Percentiles rank a stretch among this genome's conserved stretches.
These are phyloP conservation scores for Sedum album DNA, from an alignment of 164 flowering plant species.

Conservation along the genomic window DNA sequence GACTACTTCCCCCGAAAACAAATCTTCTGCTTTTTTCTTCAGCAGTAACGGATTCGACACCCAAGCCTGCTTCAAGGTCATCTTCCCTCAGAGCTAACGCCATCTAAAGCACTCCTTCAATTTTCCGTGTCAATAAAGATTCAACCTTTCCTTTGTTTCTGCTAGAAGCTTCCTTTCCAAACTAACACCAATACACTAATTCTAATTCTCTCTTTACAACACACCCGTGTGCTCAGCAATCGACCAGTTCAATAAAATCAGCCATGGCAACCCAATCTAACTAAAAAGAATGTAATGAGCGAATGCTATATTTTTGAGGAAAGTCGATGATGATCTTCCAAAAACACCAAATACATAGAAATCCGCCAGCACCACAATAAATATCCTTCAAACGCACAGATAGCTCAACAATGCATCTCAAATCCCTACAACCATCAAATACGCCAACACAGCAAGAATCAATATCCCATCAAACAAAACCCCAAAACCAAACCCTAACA, in stretches of 20 bases:
- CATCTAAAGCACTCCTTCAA: background rate
- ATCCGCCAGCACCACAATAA: background rate
- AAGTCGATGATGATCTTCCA: too few relatives aligned
- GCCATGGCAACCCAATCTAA: background rate
- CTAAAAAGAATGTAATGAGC: background rate
- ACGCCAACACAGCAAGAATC: background rate
- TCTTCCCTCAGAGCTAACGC: background rate
- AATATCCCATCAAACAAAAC: background rate
- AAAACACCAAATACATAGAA: background rate
- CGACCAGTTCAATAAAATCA: background rate
- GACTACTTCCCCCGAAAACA: background rate
- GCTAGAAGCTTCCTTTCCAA: background rate
- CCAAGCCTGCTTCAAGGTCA: background rate
- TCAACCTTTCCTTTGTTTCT: background rate
- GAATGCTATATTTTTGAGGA: too few relatives aligned
- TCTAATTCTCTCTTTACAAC: background rate
- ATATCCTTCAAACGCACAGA: background rate
- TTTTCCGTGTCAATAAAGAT: background rate
- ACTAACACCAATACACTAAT: background rate
- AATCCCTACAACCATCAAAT: background rate
- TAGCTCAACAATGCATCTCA: background rate
- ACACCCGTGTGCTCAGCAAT: background rate
- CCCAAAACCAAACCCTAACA: conserved; percentile 4
- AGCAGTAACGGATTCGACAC: background rate
- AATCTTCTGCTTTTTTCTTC: background rate